Conservation (phyloP, 2,329 filamentous ascomycete genomes). For the Triangularia verruculosa region DNA sequence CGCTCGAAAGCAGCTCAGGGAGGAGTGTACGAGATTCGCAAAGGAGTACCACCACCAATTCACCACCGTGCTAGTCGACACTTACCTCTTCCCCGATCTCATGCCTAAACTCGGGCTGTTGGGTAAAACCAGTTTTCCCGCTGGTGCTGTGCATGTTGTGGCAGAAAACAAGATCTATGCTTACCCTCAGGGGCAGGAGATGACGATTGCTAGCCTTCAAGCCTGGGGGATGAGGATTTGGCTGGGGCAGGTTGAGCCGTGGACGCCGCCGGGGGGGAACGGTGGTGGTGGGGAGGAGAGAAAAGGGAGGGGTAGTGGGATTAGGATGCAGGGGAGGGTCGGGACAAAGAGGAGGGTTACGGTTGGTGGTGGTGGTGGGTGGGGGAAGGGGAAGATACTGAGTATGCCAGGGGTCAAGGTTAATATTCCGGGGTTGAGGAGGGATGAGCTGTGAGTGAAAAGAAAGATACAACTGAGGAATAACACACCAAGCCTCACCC, state of each 20-base stretch:
- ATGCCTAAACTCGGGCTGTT: constrained; percentile 34
- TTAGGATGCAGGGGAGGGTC: neutral
- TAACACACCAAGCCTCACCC: too few species aligned
- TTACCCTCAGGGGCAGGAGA: constrained; percentile 32
- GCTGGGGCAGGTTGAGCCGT: constrained; percentile 37
- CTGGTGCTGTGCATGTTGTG: constrained; percentile 37
- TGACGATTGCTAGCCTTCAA: constrained; percentile 33
- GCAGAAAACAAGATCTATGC: constrained; percentile 36
- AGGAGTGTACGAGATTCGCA: constrained; percentile 33
- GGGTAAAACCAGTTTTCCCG: constrained; percentile 26
- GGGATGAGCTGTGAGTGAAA: neutral
- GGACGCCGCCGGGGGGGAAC: too few species aligned
- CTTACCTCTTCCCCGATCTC: constrained; percentile 36
- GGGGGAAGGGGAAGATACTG: neutral
- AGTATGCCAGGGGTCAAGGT: neutral
- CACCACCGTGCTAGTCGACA: constrained; percentile 37
- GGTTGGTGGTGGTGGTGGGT: neutral
- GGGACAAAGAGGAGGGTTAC: neutral
- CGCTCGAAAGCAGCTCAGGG: constrained; percentile 32
- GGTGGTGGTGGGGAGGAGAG: constrained; percentile 26
- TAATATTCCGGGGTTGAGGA: constrained; percentile 2
- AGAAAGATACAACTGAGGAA: too few species aligned
- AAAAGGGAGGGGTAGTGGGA: constrained; percentile 9
- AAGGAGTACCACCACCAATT: constrained; percentile 35
- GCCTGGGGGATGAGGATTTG: constrained; percentile 39